Conservation (phyloP, 306 rosid species). For the Trifolium pratense region DNA sequence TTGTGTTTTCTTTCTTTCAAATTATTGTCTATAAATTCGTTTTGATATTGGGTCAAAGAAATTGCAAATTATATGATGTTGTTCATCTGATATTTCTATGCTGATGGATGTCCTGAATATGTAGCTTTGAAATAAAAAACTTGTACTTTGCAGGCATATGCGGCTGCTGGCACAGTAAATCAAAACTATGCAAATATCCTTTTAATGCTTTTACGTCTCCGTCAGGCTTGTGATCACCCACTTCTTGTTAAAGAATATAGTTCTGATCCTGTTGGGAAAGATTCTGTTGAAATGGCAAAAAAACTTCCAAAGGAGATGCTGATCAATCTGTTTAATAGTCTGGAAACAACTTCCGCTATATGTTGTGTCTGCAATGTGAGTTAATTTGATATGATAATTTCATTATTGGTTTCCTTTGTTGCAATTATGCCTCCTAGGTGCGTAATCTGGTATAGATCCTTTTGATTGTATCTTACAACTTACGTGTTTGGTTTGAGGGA, state of each 20-base stretch:
- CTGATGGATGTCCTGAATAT: conserved; percentile 14
- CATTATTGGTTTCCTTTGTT: conserved; percentile 31
- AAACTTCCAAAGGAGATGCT: conserved; percentile 72
- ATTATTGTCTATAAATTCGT: background rate
- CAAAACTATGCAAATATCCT: conserved; percentile 98
- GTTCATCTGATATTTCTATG: conserved; percentile 19
- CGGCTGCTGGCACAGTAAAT: conserved; percentile 97
- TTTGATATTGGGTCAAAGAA: conserved; percentile 1
- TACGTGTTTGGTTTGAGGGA: too few species aligned
- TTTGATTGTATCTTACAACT: conserved; percentile 15
- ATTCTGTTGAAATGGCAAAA: conserved; percentile 77
- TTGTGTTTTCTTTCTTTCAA: background rate
- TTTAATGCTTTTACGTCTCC: conserved; percentile 93
- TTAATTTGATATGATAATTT: conserved; percentile 41
- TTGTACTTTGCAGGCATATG: conserved; percentile 81
- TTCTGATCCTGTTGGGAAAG: conserved; percentile 69
- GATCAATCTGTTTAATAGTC: conserved; percentile 58
- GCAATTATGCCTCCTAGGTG: conserved; percentile 12
- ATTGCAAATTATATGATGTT: conserved; percentile 5
- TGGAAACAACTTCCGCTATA: conserved; percentile 75
- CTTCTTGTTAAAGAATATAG: conserved; percentile 80
- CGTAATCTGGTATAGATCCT: conserved; percentile 31
- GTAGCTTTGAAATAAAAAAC: conserved; percentile 38
- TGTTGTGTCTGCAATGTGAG: conserved; percentile 82
- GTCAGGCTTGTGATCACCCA: conserved; percentile 99